Conservation (phyloP, 345 rosid genomes). For the Abelmoschus esculentus region DNA sequence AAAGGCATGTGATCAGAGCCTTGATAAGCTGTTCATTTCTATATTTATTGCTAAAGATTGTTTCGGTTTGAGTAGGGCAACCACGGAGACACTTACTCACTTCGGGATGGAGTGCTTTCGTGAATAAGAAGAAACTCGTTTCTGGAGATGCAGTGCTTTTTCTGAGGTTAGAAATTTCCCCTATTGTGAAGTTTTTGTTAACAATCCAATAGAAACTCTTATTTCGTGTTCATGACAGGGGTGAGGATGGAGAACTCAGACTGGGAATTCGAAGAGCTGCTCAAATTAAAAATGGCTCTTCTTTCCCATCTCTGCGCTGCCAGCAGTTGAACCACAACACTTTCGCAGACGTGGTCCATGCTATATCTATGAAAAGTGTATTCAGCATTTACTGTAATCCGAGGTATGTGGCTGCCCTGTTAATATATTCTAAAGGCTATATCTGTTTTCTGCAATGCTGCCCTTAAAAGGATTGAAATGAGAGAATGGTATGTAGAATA, state of each 20-base stretch:
- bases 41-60: not conserved
- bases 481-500: not conserved
- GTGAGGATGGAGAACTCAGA: constrained; percentile 83
- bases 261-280: constrained; percentile 86
- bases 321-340: constrained; percentile 53
- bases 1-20: not conserved
- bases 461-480: not conserved
- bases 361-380: constrained; percentile 44
- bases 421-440: not conserved
- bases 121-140: constrained; percentile 93
- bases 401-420: constrained; percentile 36
- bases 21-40: not conserved
- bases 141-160: constrained; percentile 99
- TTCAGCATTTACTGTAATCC: constrained; percentile 89
- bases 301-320: constrained; percentile 36
- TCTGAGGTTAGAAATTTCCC: constrained; percentile 49
- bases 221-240: constrained; percentile 38
- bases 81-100: constrained; percentile 98
- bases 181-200: not conserved
- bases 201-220: not conserved
- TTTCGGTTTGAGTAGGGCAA: constrained; percentile 51
- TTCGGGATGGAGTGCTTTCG: constrained; percentile 98
- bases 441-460: not conserved
- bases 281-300: constrained; percentile 52
- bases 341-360: constrained; percentile 54